phyloP scores from a whole-genome alignment of 2,329 filamentous ascomycete species.

The Akanthomyces lecanii region DNA sequence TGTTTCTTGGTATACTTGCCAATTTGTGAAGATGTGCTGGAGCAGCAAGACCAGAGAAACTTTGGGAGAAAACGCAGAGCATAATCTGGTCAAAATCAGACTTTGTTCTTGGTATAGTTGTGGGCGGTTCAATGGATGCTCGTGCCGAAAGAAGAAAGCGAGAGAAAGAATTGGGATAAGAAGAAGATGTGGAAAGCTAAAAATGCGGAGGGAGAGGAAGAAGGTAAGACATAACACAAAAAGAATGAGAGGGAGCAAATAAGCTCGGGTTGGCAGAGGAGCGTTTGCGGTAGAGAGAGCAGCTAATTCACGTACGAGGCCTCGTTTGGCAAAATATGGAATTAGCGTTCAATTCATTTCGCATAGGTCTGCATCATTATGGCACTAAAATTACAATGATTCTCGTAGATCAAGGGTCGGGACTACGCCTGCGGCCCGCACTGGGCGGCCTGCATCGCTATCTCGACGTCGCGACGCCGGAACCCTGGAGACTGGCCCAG shows the following conservation, averaged over 20 bases:
- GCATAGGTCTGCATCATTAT: conserved; percentile 3
- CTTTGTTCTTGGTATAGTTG: too few relatives aligned
- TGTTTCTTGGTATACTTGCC: too few relatives aligned
- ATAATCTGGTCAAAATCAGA: too few relatives aligned
- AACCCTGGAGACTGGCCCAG: conserved; percentile 19
- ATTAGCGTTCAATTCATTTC: neutral
- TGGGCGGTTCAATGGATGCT: too few relatives aligned
- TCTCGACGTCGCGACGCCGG: conserved; percentile 18
- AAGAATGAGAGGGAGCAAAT: neutral
- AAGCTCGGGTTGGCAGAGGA: neutral
- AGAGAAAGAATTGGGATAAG: too few relatives aligned
- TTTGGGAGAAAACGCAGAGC: too few relatives aligned
- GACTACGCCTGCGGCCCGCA: neutral
- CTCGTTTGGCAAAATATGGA: neutral
- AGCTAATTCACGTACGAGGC: neutral
- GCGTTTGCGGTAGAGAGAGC: neutral
- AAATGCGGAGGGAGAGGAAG: neutral
- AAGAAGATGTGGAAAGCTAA: too few relatives aligned
- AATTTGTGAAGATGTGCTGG: too few relatives aligned
- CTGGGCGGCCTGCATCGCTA: conserved; percentile 10
- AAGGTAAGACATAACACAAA: neutral
- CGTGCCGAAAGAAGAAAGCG: too few relatives aligned
- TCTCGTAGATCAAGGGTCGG: neutral
- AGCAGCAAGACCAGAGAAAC: too few relatives aligned
- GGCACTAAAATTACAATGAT: neutral